Conservation (phyloP, 2,329 filamentous ascomycete genomes). For the Tricladium varicosporioides region DNA sequence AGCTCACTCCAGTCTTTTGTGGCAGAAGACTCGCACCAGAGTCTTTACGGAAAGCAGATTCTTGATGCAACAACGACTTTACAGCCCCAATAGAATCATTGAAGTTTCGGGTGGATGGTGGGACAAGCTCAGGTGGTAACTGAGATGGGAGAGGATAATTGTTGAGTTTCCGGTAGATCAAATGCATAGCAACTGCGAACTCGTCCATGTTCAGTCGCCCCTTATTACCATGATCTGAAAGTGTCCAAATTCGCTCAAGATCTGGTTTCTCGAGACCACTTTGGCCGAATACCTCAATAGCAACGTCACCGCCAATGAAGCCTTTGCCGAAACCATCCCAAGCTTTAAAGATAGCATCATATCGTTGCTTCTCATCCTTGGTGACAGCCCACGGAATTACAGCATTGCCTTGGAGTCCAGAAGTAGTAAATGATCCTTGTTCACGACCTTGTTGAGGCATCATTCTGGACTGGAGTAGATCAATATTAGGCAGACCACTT, state of each 20-base stretch:
- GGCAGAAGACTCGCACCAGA: constrained; percentile 88
- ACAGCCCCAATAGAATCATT: constrained; percentile 90
- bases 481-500: constrained; percentile 87
- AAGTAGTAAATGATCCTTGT: constrained; percentile 75
- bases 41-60: constrained; percentile 85
- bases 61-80: constrained; percentile 83
- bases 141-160: constrained; percentile 88
- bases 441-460: constrained; percentile 97
- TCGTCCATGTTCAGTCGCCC: constrained; percentile 94
- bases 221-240: constrained; percentile 91
- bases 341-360: constrained; percentile 89
- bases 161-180: constrained; percentile 96
- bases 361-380: constrained; percentile 96
- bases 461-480: constrained; percentile 87
- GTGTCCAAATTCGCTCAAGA: constrained; percentile 89
- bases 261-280: constrained; percentile 90
- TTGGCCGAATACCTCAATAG: constrained; percentile 96
- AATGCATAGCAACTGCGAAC: constrained; percentile 97
- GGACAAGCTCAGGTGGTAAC: constrained; percentile 87
- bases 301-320: constrained; percentile 85
- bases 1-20: constrained; percentile 97
- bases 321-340: constrained; percentile 96
- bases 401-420: constrained; percentile 86
- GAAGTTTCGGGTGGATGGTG: constrained; percentile 90
- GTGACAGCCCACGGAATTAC: constrained; percentile 98